Evolutionary conservation across 306 rosid species (phyloP).

Genomic region (Dryas drummondii): DNA sequence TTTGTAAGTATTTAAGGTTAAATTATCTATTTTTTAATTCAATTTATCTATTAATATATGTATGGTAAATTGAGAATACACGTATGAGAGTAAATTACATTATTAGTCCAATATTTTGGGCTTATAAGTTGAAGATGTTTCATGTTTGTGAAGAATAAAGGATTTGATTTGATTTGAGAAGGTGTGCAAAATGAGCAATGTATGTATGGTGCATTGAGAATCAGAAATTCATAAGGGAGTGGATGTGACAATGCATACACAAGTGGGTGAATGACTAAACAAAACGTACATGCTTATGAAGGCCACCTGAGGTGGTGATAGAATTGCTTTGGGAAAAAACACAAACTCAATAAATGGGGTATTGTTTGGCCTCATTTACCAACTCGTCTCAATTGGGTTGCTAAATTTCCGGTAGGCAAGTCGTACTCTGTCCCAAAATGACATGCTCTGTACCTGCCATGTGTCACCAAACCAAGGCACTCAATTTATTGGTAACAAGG

Average conservation of each 20-base stretch:
- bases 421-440: neutral
- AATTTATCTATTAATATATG: too few species aligned
- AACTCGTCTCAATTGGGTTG: constrained; percentile 10
- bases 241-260: constrained; percentile 25
- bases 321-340: neutral
- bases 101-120: too few species aligned
- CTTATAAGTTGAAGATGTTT: too few species aligned
- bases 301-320: constrained; percentile 17
- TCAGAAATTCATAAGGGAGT: neutral
- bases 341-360: constrained; percentile 8
- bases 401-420: constrained; percentile 19
- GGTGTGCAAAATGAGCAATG: neutral
- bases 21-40: too few species aligned
- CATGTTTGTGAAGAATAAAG: too few species aligned
- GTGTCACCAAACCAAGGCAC: neutral
- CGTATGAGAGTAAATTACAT: too few species aligned
- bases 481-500: too few species aligned
- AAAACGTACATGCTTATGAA: constrained; percentile 1
- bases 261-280: constrained; percentile 21
- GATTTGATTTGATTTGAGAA: neutral
- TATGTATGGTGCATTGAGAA: neutral
- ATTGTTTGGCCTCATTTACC: constrained; percentile 33
- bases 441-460: neutral
- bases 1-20: too few species aligned
- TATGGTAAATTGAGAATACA: too few species aligned